Evolutionary conservation across 78 protist species (phyloP).

Genomic region (Dictyostelium purpureum): DNA sequence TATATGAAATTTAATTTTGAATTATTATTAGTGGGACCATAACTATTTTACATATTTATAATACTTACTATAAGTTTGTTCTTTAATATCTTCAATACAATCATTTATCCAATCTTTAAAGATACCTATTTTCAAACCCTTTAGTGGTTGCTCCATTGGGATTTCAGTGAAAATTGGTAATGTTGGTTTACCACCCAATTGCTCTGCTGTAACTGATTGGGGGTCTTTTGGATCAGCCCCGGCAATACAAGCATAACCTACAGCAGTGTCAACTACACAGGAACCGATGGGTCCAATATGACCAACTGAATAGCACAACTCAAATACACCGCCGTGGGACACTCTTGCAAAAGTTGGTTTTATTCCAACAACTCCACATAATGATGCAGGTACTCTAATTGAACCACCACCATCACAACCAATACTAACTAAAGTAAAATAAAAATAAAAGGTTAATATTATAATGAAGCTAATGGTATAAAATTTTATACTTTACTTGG

Average conservation of each 20-base stretch:
- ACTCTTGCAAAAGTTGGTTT: slow-evolving; percentile 77
- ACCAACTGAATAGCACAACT: slow-evolving; percentile 77
- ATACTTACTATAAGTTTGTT: neutral
- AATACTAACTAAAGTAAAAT: slow-evolving; percentile 30
- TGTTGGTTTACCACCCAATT: neutral
- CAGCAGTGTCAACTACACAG: slow-evolving; percentile 37
- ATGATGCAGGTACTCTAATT: slow-evolving; percentile 79
- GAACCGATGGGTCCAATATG: slow-evolving; percentile 81
- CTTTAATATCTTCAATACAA: neutral
- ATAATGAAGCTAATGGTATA: neutral
- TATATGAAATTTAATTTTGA: neutral
- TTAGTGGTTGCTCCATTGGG: slow-evolving; percentile 17
- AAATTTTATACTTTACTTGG: too few relatives aligned
- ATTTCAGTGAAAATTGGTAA: slow-evolving; percentile 28
- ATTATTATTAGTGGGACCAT: neutral
- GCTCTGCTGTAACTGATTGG: slow-evolving; percentile 1
- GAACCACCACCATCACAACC: slow-evolving; percentile 90
- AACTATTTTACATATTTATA: neutral
- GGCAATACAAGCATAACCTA: slow-evolving; percentile 62
- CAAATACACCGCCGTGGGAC: slow-evolving; percentile 57
- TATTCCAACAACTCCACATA: slow-evolving; percentile 82
- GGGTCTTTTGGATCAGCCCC: slow-evolving; percentile 40
- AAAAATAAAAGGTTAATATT: slow-evolving; percentile 20
- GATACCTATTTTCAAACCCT: slow-evolving; percentile 59
- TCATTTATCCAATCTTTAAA: slow-evolving; percentile 50